Base-by-base conservation (phyloP, 1,139 yeast genomes). In the Debaryomyces nepalensis region DNA sequence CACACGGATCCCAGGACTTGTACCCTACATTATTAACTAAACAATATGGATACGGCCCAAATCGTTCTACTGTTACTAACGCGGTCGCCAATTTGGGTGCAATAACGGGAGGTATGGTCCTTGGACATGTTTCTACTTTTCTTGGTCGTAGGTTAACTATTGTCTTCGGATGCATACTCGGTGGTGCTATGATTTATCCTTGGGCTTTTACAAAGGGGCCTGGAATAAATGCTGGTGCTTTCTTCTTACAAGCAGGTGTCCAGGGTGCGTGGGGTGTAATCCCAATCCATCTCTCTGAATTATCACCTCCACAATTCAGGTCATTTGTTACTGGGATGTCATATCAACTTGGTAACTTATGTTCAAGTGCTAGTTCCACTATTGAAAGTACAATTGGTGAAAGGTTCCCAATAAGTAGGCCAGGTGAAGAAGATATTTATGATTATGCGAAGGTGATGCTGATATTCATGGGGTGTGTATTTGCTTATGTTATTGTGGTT, bases 201-300 rank as follows among this genome's bases (percentile, higher is more conserved):
- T 82, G 93, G 91, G 91, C 87, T 0, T 86, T 81, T 54, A 61
- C 75, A 29, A 55, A 50, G 12, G 72, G 72, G 46, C 53, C 63
- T 26, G 87, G 82, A 26, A 77, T 85, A 50, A 83, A 86, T 56
- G 95, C 93, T 5, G 85, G 87, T 45, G 93, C 75, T 1, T 87
- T 87, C 64, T 86, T 84, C 68, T 66, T 87, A 54, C 96, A 88
- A 63, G 81, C 83, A 56, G 82, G 82, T 52, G 93, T 87, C 38
- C 95, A 87, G 64, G 96, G 96, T 50, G 86, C 89, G 12, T 88
- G 95, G 90, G 95, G 95, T 53, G 87, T 86, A 35, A 76, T 85
- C 51, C 96, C 96, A 42, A 79, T 85, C 49, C 89, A 86, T 61
- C 70, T 87, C 40, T 74, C 87, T 2, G 95, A 87, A 64, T 73